Conservation (phyloP, 1,139 yeast species). For the Suhomyces ambrosiae region DNA sequence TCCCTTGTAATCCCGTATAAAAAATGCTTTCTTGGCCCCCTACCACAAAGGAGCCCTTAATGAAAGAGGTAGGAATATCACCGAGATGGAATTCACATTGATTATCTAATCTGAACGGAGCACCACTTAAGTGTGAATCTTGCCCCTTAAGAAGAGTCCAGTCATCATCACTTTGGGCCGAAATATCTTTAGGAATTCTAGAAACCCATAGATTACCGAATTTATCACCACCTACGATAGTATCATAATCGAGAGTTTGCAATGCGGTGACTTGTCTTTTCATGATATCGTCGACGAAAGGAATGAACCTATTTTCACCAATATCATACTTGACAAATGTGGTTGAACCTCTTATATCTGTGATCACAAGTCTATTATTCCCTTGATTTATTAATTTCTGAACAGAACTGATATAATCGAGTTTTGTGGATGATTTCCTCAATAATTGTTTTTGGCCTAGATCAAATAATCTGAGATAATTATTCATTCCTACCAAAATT, state of each 20-base stretch:
- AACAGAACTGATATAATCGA: constrained; percentile 46
- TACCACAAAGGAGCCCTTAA: constrained; percentile 51
- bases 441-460: constrained; percentile 80
- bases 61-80: constrained; percentile 70
- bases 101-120: constrained; percentile 54
- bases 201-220: constrained; percentile 79
- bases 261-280: constrained; percentile 68
- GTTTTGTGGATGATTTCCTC: constrained; percentile 55
- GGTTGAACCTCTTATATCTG: constrained; percentile 68
- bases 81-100: constrained; percentile 65
- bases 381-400: constrained; percentile 57
- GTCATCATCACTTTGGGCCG: constrained; percentile 53
- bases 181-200: constrained; percentile 53
- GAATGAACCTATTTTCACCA: constrained; percentile 53
- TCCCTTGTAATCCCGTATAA: constrained; percentile 80
- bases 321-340: constrained; percentile 57
- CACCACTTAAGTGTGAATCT: constrained; percentile 48
- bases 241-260: constrained; percentile 66
- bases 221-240: constrained; percentile 85
- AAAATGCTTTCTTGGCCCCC: constrained; percentile 71
- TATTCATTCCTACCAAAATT: constrained; percentile 61
- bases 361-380: constrained; percentile 58
- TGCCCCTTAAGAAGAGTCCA: constrained; percentile 45
- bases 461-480: constrained; percentile 62
- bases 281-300: constrained; percentile 70